Evolutionary conservation across 2,329 filamentous ascomycete genomes (phyloP).

Genomic region (Talaromyces atroroseus): DNA sequence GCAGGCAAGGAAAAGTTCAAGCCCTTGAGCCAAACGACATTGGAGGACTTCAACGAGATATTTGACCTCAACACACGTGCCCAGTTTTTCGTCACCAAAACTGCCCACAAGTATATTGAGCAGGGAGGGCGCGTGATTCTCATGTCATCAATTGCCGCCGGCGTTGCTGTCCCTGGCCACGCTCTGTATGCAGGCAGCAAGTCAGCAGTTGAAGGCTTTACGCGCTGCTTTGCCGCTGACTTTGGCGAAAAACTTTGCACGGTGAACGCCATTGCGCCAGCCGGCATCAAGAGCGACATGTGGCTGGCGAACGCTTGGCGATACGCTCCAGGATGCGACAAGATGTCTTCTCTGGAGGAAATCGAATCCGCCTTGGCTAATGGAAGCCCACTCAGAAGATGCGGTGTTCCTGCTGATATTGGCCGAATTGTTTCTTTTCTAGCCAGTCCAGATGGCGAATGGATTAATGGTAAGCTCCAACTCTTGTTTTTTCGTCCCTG

Average conservation of each 20-base stretch:
- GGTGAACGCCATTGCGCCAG: slow-evolving; percentile 62
- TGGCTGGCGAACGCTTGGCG: slow-evolving; percentile 65
- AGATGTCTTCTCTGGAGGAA: slow-evolving; percentile 41
- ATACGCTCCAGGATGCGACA: slow-evolving; percentile 49
- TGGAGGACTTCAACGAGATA: slow-evolving; percentile 44
- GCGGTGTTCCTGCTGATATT: slow-evolving; percentile 55
- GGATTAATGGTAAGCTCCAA: slow-evolving; percentile 55
- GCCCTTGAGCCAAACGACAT: slow-evolving; percentile 19
- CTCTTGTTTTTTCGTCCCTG: not conserved
- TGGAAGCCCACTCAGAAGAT: slow-evolving; percentile 55
- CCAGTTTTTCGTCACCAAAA: slow-evolving; percentile 59
- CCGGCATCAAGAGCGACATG: slow-evolving; percentile 69
- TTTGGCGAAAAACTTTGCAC: slow-evolving; percentile 59
- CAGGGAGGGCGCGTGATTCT: slow-evolving; percentile 67
- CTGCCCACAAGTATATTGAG: slow-evolving; percentile 64
- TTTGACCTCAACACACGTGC: slow-evolving; percentile 59
- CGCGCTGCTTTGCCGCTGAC: slow-evolving; percentile 67
- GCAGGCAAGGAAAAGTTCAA: slow-evolving; percentile 45
- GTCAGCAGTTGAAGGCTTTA: slow-evolving; percentile 71
- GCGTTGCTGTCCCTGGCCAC: slow-evolving; percentile 63
- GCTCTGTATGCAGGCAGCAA: slow-evolving; percentile 70
- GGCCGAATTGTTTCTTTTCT: slow-evolving; percentile 54
- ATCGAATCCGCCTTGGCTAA: slow-evolving; percentile 53
- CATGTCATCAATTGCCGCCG: slow-evolving; percentile 66
- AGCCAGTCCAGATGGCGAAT: slow-evolving; percentile 55